phyloP scores from a whole-genome alignment of 1,284 basidiomycete genomes.

The Phlebopus sp. region DNA sequence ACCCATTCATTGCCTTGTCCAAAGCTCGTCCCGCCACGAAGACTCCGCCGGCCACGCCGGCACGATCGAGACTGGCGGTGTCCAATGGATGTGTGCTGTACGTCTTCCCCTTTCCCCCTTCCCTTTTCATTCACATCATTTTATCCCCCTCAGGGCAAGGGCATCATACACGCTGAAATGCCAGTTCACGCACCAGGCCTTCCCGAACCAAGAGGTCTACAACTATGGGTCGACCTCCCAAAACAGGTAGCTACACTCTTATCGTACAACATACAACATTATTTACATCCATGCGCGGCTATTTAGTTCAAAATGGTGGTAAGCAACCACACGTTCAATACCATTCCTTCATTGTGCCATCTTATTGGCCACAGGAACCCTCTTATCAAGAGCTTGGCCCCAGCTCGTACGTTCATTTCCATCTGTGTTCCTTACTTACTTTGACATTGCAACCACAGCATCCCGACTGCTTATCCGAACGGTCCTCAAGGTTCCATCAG shows the following conservation, averaged over 20 bases:
- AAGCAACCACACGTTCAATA: conserved; percentile 24
- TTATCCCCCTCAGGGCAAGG: conserved; percentile 33
- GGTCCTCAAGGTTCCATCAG: conserved; percentile 69
- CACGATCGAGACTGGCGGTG: conserved; percentile 77
- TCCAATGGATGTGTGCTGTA: conserved; percentile 95
- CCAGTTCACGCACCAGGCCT: conserved; percentile 70
- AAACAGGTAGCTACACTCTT: conserved; percentile 47
- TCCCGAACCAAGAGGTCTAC: conserved; percentile 76
- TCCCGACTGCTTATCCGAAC: conserved; percentile 70
- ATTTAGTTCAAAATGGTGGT: conserved; percentile 78
- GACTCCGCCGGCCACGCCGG: conserved; percentile 91
- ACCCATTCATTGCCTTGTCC: not conserved
- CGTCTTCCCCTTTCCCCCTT: conserved; percentile 19
- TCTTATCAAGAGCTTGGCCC: conserved; percentile 76
- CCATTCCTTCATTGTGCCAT: not conserved
- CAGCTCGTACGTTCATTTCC: conserved; percentile 41
- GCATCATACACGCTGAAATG: conserved; percentile 88
- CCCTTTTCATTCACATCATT: not conserved
- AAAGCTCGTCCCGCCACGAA: conserved; percentile 76
- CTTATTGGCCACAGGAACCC: conserved; percentile 47
- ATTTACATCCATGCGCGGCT: conserved; percentile 12
- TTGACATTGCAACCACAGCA: conserved; percentile 39
- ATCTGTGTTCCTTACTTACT: not conserved
- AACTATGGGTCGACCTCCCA: conserved; percentile 94
- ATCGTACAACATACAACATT: not conserved